Percentiles rank a stretch among this genome's conserved stretches.
phyloP scores from a whole-genome alignment of 1,284 basidiomycete species.

The Afroboletus lepidellus region DNA sequence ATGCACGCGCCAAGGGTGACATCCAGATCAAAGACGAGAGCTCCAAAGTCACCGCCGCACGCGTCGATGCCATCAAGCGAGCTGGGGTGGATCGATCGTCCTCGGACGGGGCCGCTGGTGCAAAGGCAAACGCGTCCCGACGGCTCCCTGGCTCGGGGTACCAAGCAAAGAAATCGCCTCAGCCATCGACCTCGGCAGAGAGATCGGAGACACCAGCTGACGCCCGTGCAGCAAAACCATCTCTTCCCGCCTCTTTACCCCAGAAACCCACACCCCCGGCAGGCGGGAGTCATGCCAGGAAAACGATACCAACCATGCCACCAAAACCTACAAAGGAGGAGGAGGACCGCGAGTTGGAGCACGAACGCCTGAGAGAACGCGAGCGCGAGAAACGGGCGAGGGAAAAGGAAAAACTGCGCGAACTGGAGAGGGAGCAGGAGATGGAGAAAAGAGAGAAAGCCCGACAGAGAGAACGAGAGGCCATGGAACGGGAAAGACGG shows the following conservation, averaged over 20 bases:
- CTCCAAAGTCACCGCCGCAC: slow-evolving; percentile 19
- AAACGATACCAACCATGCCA: slow-evolving; percentile 20
- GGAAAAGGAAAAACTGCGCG: slow-evolving; percentile 24
- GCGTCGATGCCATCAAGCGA: slow-evolving; percentile 31
- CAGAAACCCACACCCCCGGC: slow-evolving; percentile 32
- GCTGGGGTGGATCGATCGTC: slow-evolving; percentile 25
- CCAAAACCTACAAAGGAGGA: slow-evolving; percentile 23
- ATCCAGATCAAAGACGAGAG: slow-evolving; percentile 59
- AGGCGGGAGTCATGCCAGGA: slow-evolving; percentile 24
- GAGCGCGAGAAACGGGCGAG: slow-evolving; percentile 22
- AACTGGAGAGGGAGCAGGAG: slow-evolving; percentile 23
- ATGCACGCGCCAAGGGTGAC: slow-evolving; percentile 41
- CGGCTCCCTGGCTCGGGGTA: slow-evolving; percentile 52
- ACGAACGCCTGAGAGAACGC: slow-evolving; percentile 23
- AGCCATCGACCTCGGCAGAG: slow-evolving; percentile 11
- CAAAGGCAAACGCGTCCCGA: slow-evolving; percentile 26
- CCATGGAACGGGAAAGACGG: slow-evolving; percentile 23
- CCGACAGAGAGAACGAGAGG: slow-evolving; percentile 25
- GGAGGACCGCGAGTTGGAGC: slow-evolving; percentile 30
- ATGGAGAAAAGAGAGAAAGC: slow-evolving; percentile 28
- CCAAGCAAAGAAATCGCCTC: slow-evolving; percentile 34
- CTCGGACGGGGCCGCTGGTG: slow-evolving; percentile 6
- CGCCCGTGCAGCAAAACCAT: slow-evolving; percentile 12
- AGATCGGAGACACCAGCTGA: slow-evolving; percentile 17
- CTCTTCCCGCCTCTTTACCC: slow-evolving; percentile 27